Conservation (phyloP, 2,329 filamentous ascomycete genomes). For the Cladorrhinum sp. region DNA sequence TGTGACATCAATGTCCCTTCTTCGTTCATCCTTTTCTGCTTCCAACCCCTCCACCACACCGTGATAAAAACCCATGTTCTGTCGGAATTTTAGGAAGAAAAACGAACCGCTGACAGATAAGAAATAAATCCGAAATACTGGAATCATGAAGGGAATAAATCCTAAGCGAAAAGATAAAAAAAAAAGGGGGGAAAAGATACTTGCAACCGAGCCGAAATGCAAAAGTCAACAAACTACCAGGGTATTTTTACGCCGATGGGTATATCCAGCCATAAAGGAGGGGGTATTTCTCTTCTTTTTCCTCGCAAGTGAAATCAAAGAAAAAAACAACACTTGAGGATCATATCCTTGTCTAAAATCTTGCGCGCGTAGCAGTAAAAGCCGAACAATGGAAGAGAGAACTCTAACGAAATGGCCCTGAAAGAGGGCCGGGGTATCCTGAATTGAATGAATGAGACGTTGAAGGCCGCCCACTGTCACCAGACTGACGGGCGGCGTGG, state of each 20-base stretch:
- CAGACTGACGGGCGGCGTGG: slow-evolving; percentile 79
- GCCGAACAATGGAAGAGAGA: slow-evolving; percentile 38
- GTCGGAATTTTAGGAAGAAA: no score
- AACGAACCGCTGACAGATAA: background rate
- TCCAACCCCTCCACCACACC: background rate
- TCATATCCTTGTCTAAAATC: slow-evolving; percentile 37
- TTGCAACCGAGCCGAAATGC: slow-evolving; percentile 33
- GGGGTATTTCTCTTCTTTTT: slow-evolving; percentile 48
- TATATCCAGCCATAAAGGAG: slow-evolving; percentile 56
- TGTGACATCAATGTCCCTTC: background rate
- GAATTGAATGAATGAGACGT: slow-evolving; percentile 94
- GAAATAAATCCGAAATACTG: background rate
- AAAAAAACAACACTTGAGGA: slow-evolving; percentile 8
- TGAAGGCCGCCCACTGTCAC: slow-evolving; percentile 86
- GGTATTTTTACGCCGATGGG: slow-evolving; percentile 59
- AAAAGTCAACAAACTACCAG: slow-evolving; percentile 36
- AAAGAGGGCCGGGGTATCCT: slow-evolving; percentile 87
- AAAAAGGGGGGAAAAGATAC: slow-evolving; percentile 26
- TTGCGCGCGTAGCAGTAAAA: slow-evolving; percentile 25
- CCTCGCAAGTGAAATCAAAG: slow-evolving; percentile 40
- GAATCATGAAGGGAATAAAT: background rate
- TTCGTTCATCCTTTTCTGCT: background rate
- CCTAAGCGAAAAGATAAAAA: slow-evolving; percentile 13
- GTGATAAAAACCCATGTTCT: background rate
- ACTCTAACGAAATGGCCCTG: slow-evolving; percentile 79